Conservation (phyloP, 2,329 filamentous ascomycete genomes). For the Alternaria angustiovoidea region DNA sequence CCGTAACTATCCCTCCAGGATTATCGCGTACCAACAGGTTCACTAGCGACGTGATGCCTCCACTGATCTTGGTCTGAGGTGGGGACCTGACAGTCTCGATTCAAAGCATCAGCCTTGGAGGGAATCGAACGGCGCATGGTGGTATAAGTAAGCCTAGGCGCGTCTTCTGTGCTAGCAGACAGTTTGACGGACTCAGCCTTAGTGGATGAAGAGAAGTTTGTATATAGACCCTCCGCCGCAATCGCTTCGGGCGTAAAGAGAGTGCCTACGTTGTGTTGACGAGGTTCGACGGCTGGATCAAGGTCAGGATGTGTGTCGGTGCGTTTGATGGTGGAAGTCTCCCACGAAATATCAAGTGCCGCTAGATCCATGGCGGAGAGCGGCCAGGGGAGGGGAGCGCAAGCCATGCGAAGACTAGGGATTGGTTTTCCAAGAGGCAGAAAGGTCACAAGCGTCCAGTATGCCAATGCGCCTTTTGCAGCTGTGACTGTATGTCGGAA, state of each 20-base stretch:
- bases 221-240: background rate
- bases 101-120: too few relatives aligned
- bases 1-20: too few relatives aligned
- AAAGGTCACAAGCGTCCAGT: background rate
- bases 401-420: background rate
- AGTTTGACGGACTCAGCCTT: background rate
- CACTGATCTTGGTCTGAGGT: too few relatives aligned
- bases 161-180: background rate
- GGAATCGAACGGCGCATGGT: too few relatives aligned
- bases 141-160: too few relatives aligned
- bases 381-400: too few relatives aligned
- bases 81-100: too few relatives aligned
- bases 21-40: too few relatives aligned
- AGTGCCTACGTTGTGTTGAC: background rate
- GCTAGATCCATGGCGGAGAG: background rate
- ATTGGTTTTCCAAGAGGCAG: background rate
- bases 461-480: background rate
- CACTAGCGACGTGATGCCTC: too few relatives aligned
- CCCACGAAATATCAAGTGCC: background rate
- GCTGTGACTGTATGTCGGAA: background rate
- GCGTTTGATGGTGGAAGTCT: background rate
- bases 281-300: background rate
- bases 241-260: too few relatives aligned
- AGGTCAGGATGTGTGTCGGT: too few relatives aligned
- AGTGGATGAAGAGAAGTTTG: background rate